phyloP scores from a whole-genome alignment of 345 rosid species.

The Citrus hindsii region DNA sequence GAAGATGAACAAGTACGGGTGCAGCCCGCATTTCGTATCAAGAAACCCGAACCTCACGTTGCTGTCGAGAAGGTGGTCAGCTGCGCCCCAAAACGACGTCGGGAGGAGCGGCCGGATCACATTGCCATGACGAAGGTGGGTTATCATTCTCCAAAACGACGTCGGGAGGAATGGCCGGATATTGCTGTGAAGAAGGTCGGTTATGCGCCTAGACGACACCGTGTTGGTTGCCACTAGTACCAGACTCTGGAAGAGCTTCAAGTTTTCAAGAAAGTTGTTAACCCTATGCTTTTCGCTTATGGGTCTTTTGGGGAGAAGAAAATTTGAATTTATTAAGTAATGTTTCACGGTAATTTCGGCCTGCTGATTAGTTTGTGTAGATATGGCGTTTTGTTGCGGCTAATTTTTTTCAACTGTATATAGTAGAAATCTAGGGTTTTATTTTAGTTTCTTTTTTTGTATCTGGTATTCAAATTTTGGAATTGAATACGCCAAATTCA shows the following conservation, averaged over 20 bases:
- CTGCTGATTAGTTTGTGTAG: too few species aligned
- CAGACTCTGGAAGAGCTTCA: too few species aligned
- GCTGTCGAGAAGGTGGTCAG: not conserved
- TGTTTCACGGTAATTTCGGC: too few species aligned
- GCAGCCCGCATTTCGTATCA: too few species aligned
- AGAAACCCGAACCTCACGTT: not conserved
- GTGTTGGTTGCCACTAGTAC: not conserved
- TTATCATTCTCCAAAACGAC: not conserved
- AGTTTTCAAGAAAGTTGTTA: too few species aligned
- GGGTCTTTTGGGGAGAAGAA: not conserved
- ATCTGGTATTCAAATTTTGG: too few species aligned
- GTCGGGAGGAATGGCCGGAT: not conserved
- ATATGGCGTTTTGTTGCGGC: too few species aligned
- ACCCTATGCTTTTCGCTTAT: not conserved
- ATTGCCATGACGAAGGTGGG: not conserved
- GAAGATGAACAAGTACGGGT: too few species aligned
- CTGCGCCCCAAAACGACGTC: not conserved
- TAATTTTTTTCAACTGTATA: too few species aligned
- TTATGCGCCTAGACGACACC: not conserved
- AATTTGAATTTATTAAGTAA: not conserved
- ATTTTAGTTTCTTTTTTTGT: too few species aligned
- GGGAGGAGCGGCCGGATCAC: not conserved
- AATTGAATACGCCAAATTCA: too few species aligned
- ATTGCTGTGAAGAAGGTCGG: not conserved
- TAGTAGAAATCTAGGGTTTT: too few species aligned